phyloP scores from a whole-genome alignment of 305 asterid species.

The Solanum hybrid region DNA sequence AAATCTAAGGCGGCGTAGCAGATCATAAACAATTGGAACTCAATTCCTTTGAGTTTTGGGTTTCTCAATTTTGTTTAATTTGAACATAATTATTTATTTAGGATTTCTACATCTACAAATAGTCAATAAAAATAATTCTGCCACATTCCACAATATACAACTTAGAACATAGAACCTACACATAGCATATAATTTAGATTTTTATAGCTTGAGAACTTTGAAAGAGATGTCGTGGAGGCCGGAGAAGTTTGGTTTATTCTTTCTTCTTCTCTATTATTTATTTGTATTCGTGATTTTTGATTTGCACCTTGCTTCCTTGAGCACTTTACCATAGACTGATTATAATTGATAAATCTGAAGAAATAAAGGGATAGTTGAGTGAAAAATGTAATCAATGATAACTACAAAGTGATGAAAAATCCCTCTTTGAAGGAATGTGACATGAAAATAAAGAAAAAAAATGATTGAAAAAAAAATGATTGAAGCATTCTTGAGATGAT shows the following conservation, averaged over 20 bases:
- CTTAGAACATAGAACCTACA: background rate
- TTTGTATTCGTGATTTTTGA: background rate
- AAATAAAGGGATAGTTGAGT: background rate
- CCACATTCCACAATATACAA: background rate
- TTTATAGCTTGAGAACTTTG: background rate
- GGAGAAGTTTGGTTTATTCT: background rate
- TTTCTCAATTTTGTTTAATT: background rate
- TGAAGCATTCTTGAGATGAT: too few relatives aligned
- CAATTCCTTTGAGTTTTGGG: background rate
- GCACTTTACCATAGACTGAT: background rate
- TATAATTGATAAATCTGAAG: background rate
- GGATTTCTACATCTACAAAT: background rate
- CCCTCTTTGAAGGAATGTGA: background rate
- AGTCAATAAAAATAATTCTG: too few relatives aligned
- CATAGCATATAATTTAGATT: background rate
- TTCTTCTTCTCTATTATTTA: background rate
- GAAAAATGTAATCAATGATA: background rate
- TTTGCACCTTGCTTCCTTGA: background rate
- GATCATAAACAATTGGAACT: background rate
- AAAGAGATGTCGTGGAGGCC: background rate
- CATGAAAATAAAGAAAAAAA: too few relatives aligned
- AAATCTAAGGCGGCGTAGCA: background rate
- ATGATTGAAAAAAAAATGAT: too few relatives aligned
- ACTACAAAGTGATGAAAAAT: background rate
- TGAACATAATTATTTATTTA: background rate